Conservation (phyloP, 768 basidiomycete genomes). For the Chiua virens region DNA sequence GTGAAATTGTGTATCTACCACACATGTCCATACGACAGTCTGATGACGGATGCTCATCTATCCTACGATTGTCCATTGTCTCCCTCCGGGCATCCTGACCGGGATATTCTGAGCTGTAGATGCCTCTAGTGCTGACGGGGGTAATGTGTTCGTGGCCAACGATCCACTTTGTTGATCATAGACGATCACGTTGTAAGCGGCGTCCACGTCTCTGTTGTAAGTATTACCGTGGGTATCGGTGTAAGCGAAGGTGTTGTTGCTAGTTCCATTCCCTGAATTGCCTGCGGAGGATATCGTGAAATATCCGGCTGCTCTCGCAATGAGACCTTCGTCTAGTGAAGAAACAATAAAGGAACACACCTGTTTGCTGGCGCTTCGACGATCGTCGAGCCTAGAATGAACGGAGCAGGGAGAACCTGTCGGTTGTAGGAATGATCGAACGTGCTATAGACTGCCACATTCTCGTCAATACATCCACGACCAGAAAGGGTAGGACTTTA, state of each 20-base stretch:
- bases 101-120: neutral
- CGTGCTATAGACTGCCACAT: constrained; percentile 42
- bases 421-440: constrained; percentile 75
- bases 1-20: constrained; percentile 10
- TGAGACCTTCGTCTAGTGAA: neutral
- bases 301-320: constrained; percentile 43
- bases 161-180: constrained; percentile 57
- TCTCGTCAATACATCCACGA: neutral
- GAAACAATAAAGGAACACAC: constrained; percentile 33
- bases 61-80: constrained; percentile 2
- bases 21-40: constrained; percentile 3
- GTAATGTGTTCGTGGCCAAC: constrained; percentile 29
- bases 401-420: constrained; percentile 54
- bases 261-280: constrained; percentile 67
- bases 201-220: constrained; percentile 58
- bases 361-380: constrained; percentile 56
- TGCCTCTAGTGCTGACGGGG: constrained; percentile 6
- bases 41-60: neutral
- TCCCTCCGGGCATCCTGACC: constrained; percentile 39
- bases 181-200: constrained; percentile 60
- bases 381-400: constrained; percentile 58
- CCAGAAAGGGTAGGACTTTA: constrained; percentile 2
- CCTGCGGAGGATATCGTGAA: constrained; percentile 45
- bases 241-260: constrained; percentile 66
- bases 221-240: constrained; percentile 60